Conservation (phyloP, 768 basidiomycete genomes). For the Phylloporus arenicola region DNA sequence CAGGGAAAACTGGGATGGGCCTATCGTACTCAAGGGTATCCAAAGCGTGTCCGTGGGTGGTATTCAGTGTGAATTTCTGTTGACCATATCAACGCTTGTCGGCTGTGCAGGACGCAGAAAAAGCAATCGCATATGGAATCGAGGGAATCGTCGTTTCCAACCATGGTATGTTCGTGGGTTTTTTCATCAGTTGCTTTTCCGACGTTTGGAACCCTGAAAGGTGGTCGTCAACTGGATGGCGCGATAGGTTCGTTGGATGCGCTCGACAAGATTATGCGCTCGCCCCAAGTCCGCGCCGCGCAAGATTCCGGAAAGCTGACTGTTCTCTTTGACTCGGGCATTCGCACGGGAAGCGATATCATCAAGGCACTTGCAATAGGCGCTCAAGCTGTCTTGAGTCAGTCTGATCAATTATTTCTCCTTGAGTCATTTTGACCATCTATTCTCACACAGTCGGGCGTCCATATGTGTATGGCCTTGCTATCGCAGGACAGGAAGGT, state of each 20-base stretch:
- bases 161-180: conserved; percentile 44
- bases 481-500: conserved; percentile 43
- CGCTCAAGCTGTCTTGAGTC: conserved; percentile 46
- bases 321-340: conserved; percentile 63
- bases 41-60: conserved; percentile 15
- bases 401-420: conserved; percentile 8
- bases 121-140: conserved; percentile 55
- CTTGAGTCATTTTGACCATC: not conserved
- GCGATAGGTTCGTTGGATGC: conserved; percentile 69
- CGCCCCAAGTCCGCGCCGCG: conserved; percentile 50
- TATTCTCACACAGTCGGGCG: conserved; percentile 31
- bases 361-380: conserved; percentile 54
- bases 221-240: conserved; percentile 75
- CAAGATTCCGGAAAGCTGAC: conserved; percentile 58
- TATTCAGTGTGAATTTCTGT: not conserved
- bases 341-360: conserved; percentile 50
- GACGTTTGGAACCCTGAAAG: conserved; percentile 27
- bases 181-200: not conserved
- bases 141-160: conserved; percentile 80
- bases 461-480: conserved; percentile 44
- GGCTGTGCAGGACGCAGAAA: conserved; percentile 39
- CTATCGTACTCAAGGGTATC: conserved; percentile 45
- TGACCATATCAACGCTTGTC: not conserved
- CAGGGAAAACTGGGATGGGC: conserved; percentile 44
- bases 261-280: conserved; percentile 62